A percentile compares a stretch with the other conserved stretches of the same genome.
Conservation (phyloP, 805 yeast genomes). For the Candida yuanshanica region DNA sequence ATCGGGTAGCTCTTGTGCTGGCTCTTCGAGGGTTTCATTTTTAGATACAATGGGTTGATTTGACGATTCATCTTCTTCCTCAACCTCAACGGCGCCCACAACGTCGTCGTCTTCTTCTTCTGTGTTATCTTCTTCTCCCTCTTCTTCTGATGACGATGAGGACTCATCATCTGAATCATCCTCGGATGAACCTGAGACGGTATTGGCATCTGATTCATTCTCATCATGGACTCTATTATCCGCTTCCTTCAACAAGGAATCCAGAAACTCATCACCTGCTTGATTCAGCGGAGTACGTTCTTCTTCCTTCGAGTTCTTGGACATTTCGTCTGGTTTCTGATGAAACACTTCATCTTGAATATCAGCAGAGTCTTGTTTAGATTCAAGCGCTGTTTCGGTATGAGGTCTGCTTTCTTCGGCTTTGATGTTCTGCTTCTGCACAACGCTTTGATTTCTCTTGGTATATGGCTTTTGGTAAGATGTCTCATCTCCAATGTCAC, state of each 20-base stretch:
- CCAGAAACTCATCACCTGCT: conserved; percentile 2
- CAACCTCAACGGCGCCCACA: conserved; percentile 12
- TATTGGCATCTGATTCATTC: conserved; percentile 1
- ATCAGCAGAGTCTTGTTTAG: too few relatives aligned
- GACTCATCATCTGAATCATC: conserved; percentile 17
- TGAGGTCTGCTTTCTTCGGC: too few relatives aligned
- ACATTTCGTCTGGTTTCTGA: not conserved
- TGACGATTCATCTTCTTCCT: conserved; percentile 12
- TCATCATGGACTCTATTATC: not conserved
- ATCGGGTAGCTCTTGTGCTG: conserved; percentile 61
- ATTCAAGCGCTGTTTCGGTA: too few relatives aligned
- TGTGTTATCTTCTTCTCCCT: conserved; percentile 2
- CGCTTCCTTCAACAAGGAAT: conserved; percentile 4
- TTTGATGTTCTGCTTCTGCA: too few relatives aligned
- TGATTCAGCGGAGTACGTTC: not conserved
- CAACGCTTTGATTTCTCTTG: too few relatives aligned
- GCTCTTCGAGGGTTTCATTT: conserved; percentile 69
- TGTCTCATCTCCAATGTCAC: too few relatives aligned
- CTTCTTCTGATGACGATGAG: conserved; percentile 4
- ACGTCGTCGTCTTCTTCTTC: conserved; percentile 9
- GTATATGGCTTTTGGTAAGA: too few relatives aligned
- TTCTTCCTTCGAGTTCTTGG: not conserved
- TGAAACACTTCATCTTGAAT: not conserved
- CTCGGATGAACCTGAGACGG: conserved; percentile 7
- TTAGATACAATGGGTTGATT: conserved; percentile 65